Conservation (phyloP, 441 rosid species). For the Sinapis alba region DNA sequence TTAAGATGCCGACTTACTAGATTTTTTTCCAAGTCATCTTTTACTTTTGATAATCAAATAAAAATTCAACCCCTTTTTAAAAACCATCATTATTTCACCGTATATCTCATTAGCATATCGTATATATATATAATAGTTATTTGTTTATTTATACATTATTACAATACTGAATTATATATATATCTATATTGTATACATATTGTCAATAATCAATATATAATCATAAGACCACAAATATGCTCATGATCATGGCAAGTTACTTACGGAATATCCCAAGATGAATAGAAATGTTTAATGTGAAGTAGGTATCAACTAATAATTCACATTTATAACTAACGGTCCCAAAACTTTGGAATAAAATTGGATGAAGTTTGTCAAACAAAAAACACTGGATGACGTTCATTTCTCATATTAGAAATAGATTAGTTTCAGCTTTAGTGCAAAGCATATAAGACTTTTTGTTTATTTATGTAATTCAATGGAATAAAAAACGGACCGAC, state of each 20-base stretch:
- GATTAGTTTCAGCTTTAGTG: neutral
- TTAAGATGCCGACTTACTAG: constrained; percentile 5
- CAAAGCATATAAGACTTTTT: neutral
- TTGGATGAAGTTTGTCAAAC: neutral
- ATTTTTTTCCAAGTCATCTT: neutral
- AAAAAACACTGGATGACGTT: neutral
- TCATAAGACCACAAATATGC: neutral
- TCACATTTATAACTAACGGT: constrained; percentile 15
- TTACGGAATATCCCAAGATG: neutral
- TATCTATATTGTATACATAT: neutral
- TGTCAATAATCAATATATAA: neutral
- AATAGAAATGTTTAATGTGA: neutral
- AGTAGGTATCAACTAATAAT: neutral
- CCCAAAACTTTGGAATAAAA: constrained; percentile 20
- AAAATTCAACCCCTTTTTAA: neutral
- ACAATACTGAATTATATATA: neutral
- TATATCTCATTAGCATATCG: neutral
- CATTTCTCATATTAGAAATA: neutral
- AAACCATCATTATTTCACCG: neutral
- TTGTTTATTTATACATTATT: neutral
- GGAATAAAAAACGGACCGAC: constrained; percentile 8
- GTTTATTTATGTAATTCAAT: neutral
- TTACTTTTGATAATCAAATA: constrained; percentile 5
- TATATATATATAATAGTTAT: neutral
- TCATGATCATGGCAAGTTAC: neutral